Percentiles rank a stretch among this genome's conserved stretches.
Conservation (phyloP, 2,329 filamentous ascomycete genomes). For the Escovopsis sp. region DNA sequence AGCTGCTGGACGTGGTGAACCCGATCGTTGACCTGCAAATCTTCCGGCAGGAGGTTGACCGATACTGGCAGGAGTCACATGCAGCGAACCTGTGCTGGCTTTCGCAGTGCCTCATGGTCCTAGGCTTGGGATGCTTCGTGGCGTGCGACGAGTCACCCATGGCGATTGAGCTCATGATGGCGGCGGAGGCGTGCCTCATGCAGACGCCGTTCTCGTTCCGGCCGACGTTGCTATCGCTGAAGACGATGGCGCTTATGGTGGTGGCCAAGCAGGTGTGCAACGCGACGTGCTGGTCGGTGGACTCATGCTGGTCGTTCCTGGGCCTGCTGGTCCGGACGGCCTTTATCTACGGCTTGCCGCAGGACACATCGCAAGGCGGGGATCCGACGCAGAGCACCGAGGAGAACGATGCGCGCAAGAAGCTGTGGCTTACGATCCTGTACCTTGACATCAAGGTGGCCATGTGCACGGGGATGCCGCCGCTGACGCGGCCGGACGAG, state of each 20-base stretch:
- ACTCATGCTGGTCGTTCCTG: constrained; percentile 20
- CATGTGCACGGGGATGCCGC: constrained; percentile 21
- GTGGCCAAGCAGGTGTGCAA: constrained; percentile 22
- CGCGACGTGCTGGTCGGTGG: constrained; percentile 21
- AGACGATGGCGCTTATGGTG: constrained; percentile 17
- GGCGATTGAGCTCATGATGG: constrained; percentile 21
- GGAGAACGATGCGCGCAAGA: constrained; percentile 15
- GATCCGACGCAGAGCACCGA: constrained; percentile 10
- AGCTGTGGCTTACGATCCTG: constrained; percentile 20
- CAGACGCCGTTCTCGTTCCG: constrained; percentile 24
- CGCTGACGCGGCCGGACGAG: constrained; percentile 17
- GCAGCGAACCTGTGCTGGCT: constrained; percentile 17
- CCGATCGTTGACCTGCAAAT: constrained; percentile 17
- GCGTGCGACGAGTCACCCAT: constrained; percentile 16
- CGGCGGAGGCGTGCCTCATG: constrained; percentile 21
- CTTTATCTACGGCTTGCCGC: constrained; percentile 20
- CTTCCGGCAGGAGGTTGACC: constrained; percentile 15
- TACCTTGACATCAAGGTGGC: constrained; percentile 22
- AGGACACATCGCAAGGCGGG: constrained; percentile 12
- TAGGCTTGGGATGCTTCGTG: constrained; percentile 19
- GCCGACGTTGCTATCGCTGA: constrained; percentile 17
- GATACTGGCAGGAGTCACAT: constrained; percentile 18
- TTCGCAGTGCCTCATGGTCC: constrained; percentile 19
- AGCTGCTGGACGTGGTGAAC: constrained; percentile 19
- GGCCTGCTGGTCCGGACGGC: constrained; percentile 19